Base-by-base conservation (phyloP, 257 asterid genomes). In the Cordia subcordata region DNA sequence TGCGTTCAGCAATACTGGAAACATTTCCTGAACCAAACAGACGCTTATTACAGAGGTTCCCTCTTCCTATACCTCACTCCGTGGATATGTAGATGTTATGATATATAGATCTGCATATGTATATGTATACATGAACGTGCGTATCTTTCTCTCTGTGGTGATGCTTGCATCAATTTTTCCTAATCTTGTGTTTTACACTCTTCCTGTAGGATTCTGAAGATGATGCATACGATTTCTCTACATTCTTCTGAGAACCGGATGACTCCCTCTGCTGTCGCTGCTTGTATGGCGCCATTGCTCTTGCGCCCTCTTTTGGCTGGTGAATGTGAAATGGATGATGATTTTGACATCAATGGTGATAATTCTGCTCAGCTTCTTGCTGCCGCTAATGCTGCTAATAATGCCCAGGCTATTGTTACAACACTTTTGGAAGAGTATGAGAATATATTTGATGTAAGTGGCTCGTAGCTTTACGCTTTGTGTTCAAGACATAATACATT, bases 221-320 rank as follows among this genome's bases (percentile, higher is more conserved):
- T 82, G 94, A 89, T 89, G 97, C 84, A 82, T 68, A 77, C 84
- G 39, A 73, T 89, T 64, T 86, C 95, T 44, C 67, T 81, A n/a
- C 86, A 89, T 74, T 80, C 83, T 61, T 74, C 85, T 62, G 92
- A 79, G 69, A 89, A 82, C 64, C 91, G 97, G 70, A 89, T 89
- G 97, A 77, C 86, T 65, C 80, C 92, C 57, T 77, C 92, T 8
- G 97, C 97, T 57, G 94, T 89, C 72, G 95, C 95, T 68, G 97
- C 97, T 70, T 89, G 97, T 72, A 89, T 89, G 97, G 97, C 97
- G 40, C 97, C 97, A 14, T 78, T 89, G 87, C 94, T 89, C 60
- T 81, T 89, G 79, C 95, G 95, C 15, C 97, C 97, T 39, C 95
- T 89, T 61, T 77, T 89, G 68, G 92, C 94, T 11, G 97, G 97